Percentiles rank a stretch among this genome's conserved stretches.
Evolutionary conservation across 805 yeast species (phyloP).

Genomic region (Pichia thaimueangensis): DNA sequence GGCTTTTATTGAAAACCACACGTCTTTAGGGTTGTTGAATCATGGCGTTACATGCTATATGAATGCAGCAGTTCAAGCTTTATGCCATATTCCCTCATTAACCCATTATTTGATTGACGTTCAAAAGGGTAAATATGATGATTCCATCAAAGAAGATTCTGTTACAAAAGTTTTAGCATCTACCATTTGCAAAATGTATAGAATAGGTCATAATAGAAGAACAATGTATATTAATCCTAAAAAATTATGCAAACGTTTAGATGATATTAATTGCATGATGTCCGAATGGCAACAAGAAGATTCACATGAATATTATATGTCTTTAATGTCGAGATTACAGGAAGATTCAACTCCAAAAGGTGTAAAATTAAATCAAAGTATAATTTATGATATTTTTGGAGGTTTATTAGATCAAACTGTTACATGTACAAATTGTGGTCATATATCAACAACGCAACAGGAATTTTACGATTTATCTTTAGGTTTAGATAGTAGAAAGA

Average conservation of each 20-base stretch:
- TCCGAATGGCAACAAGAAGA: constrained; percentile 97
- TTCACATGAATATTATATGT: constrained; percentile 95
- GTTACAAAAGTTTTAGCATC: constrained; percentile 66
- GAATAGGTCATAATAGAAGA: constrained; percentile 36
- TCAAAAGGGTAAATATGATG: constrained; percentile 43
- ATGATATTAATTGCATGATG: constrained; percentile 93
- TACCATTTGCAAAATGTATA: constrained; percentile 65
- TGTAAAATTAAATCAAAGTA: constrained; percentile 69
- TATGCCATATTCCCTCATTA: constrained; percentile 86
- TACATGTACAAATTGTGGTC: constrained; percentile 75
- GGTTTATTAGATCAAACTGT: constrained; percentile 83
- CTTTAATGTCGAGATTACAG: constrained; percentile 77
- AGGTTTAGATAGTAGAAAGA: constrained; percentile 55
- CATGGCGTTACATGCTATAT: constrained; percentile 96
- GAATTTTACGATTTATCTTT: constrained; percentile 90
- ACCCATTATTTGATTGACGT: constrained; percentile 76
- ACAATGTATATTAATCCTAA: constrained; percentile 65
- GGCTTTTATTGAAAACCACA: constrained; percentile 40
- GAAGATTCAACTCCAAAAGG: constrained; percentile 92
- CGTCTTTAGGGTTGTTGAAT: constrained; percentile 73
- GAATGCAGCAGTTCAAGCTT: constrained; percentile 88
- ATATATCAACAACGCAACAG: constrained; percentile 80
- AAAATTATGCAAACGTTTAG: constrained; percentile 60
- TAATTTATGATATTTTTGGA: constrained; percentile 90
- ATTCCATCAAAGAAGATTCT: constrained; percentile 43